Evolutionary conservation across 257 asterid genomes (phyloP).

Genomic region (Jacaranda mimosifolia): DNA sequence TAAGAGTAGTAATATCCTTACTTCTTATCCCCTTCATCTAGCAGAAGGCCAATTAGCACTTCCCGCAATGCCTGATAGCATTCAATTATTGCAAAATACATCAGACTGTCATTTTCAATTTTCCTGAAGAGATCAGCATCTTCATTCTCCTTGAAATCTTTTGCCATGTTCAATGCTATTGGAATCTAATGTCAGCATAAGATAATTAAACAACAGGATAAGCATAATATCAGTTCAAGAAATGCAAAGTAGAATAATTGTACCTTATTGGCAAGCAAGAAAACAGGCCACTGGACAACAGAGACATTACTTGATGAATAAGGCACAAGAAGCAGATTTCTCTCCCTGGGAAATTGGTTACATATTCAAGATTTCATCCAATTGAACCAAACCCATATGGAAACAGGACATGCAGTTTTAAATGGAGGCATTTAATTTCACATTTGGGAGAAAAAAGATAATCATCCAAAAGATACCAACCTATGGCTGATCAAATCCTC

Average conservation of each 20-base stretch:
- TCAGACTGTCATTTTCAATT: conserved; percentile 80
- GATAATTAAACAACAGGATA: conserved; percentile 38
- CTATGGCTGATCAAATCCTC: conserved; percentile 92
- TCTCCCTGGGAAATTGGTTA: conserved; percentile 73
- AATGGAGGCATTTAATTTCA: conserved; percentile 7
- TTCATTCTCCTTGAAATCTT: conserved; percentile 80
- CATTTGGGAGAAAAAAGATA: conserved; percentile 12
- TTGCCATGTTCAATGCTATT: conserved; percentile 97
- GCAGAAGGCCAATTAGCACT: conserved; percentile 70
- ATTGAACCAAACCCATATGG: too few relatives aligned
- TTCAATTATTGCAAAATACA: conserved; percentile 88
- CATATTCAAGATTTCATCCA: too few relatives aligned
- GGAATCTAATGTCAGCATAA: conserved; percentile 74
- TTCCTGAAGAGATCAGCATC: conserved; percentile 90
- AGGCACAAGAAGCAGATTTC: conserved; percentile 93
- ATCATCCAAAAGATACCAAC: too few relatives aligned
- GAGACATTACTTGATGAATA: conserved; percentile 84
- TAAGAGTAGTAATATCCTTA: conserved; percentile 48
- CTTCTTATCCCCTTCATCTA: conserved; percentile 68
- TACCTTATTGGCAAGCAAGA: conserved; percentile 99
- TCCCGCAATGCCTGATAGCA: conserved; percentile 84
- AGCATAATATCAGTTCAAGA: conserved; percentile 21
- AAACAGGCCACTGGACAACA: conserved; percentile 99
- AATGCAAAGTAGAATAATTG: conserved; percentile 29
- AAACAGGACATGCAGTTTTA: too few relatives aligned